Percentiles rank a stretch among this genome's conserved stretches.
These are phyloP conservation scores for Salvia rosmarinus DNA, from an alignment of 257 asterid species.

Conservation along the genomic window DNA sequence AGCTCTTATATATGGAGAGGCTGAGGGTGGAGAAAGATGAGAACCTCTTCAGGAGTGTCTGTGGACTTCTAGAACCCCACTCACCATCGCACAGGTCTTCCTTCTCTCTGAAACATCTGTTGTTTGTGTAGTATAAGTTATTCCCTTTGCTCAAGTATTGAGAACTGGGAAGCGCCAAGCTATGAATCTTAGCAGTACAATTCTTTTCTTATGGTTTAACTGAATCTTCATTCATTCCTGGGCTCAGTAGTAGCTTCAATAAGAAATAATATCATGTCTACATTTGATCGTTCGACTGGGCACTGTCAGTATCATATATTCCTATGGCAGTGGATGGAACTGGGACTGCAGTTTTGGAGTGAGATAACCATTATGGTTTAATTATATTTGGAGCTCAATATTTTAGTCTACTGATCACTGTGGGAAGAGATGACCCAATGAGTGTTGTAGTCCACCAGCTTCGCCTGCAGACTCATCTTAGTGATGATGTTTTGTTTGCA, in stretches of 20 bases:
- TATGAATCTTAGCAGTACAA: neutral
- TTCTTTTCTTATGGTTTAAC: neutral
- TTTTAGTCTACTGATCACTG: neutral
- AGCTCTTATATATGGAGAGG: slow-evolving; percentile 92
- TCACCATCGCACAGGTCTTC: slow-evolving; percentile 73
- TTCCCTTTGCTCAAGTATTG: neutral
- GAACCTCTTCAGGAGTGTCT: slow-evolving; percentile 79
- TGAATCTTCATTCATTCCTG: slow-evolving; percentile 15
- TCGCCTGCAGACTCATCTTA: slow-evolving; percentile 4
- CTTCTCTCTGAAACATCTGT: slow-evolving; percentile 20
- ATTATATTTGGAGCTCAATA: slow-evolving; percentile 4
- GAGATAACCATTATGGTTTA: neutral
- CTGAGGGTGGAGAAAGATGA: slow-evolving; percentile 99
- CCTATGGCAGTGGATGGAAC: neutral
- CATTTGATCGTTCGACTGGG: neutral
- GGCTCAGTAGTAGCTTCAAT: neutral
- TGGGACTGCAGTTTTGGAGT: neutral
- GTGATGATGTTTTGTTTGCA: neutral
- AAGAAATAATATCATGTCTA: neutral
- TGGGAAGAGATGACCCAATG: neutral
- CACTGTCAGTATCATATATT: neutral
- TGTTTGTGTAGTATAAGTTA: neutral
- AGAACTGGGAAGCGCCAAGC: slow-evolving; percentile 5
- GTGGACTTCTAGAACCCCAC: slow-evolving; percentile 88
- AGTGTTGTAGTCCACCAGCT: neutral